Conservation (phyloP, 2,329 filamentous ascomycete species). For the Penicillium sp. region DNA sequence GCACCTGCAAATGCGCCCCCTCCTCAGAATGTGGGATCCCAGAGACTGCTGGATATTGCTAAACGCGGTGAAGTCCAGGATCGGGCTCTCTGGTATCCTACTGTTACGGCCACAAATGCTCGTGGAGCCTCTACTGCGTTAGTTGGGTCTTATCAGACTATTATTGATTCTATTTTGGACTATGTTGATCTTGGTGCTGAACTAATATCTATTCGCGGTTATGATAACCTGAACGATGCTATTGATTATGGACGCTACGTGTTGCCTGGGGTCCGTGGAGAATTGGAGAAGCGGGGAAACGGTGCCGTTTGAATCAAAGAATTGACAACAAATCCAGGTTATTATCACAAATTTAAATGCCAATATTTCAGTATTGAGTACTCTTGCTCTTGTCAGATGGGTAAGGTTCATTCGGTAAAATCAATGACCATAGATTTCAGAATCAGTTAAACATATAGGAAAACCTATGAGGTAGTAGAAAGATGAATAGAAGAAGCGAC, state of each 20-base stretch:
- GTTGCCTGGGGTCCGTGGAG: conserved; percentile 50
- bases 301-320: background rate
- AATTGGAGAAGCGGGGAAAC: conserved; percentile 13
- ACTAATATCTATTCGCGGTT: conserved; percentile 62
- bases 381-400: too few relatives aligned
- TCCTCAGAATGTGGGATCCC: conserved; percentile 62
- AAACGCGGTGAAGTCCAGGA: conserved; percentile 57
- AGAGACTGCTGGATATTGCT: conserved; percentile 61
- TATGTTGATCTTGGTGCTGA: conserved; percentile 60
- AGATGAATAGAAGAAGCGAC: too few relatives aligned
- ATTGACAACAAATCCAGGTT: background rate
- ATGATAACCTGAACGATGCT: conserved; percentile 62
- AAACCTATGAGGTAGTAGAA: too few relatives aligned
- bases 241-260: conserved; percentile 61
- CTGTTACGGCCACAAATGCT: conserved; percentile 62
- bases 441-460: too few relatives aligned
- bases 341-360: background rate
- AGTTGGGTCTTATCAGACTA: conserved; percentile 56
- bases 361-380: too few relatives aligned
- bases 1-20: conserved; percentile 31
- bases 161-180: conserved; percentile 57
- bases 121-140: conserved; percentile 61
- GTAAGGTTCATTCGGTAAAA: too few relatives aligned
- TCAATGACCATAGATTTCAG: too few relatives aligned
- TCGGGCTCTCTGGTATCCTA: conserved; percentile 64